Percentiles rank a stretch among this genome's conserved stretches.
Evolutionary conservation across 176 grass and related monocot species (phyloP).

Genomic region (Zoysia pacifica): DNA sequence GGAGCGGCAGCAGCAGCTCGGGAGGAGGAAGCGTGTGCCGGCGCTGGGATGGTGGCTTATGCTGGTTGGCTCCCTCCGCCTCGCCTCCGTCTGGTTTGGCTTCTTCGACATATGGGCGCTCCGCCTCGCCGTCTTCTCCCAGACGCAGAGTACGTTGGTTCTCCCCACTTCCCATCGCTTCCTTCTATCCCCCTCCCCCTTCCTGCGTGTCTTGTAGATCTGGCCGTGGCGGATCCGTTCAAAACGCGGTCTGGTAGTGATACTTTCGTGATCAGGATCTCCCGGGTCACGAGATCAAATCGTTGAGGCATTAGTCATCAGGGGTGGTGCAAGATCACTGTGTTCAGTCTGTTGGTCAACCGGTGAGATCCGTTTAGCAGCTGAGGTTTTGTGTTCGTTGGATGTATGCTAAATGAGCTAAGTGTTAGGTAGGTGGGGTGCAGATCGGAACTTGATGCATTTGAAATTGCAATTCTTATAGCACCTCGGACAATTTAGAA

Average conservation of each 20-base stretch:
- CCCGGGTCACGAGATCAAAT: not conserved
- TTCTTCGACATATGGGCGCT: conserved; percentile 96
- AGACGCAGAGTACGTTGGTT: conserved; percentile 47
- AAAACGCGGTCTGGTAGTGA: not conserved
- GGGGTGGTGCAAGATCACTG: not conserved
- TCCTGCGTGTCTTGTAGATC: not conserved
- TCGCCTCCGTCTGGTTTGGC: conserved; percentile 88
- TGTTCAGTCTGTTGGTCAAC: not conserved
- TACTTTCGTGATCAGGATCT: not conserved
- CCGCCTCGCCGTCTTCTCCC: conserved; percentile 81
- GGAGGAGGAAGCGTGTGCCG: conserved; percentile 40
- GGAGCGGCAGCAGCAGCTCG: not conserved
- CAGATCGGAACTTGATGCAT: not conserved
- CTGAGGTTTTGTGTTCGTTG: not conserved
- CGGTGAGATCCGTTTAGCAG: not conserved
- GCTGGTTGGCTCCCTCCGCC: conserved; percentile 75
- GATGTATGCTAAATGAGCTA: no score
- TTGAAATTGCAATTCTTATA: not conserved
- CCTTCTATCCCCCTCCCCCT: not conserved
- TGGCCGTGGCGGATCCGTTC: not conserved
- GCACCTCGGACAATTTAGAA: not conserved
- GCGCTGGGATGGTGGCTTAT: conserved; percentile 88
- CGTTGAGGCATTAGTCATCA: not conserved
- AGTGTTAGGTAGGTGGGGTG: not conserved
- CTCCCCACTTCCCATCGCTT: not conserved